Percentiles rank a stretch among this genome's conserved stretches.
These are phyloP conservation scores for Chalaropsis thielavioides DNA, from an alignment of 2,329 filamentous ascomycete genomes.

Conservation along the genomic window DNA sequence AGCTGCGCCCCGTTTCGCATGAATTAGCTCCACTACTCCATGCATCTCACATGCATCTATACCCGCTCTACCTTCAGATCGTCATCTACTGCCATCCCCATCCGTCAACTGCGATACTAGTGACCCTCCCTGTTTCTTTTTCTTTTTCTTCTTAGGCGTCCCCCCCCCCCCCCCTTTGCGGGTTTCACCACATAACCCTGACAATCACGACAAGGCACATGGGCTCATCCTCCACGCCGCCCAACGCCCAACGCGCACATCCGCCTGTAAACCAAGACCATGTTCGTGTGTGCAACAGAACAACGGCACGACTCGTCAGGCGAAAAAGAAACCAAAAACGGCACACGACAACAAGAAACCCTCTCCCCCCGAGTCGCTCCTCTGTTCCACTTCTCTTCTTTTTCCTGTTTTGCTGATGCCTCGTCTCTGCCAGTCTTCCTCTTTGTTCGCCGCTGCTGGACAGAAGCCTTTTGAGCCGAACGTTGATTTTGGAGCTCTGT, in stretches of 20 bases:
- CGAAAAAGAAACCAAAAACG: background rate
- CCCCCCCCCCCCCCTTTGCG: no score
- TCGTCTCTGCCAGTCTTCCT: slow-evolving; percentile 5
- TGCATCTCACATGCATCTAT: background rate
- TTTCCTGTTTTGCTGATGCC: background rate
- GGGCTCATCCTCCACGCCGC: no score
- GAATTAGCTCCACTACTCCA: background rate
- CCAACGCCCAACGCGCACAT: background rate
- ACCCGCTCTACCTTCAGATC: background rate
- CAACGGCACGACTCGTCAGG: background rate
- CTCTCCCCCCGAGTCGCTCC: background rate
- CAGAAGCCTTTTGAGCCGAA: background rate
- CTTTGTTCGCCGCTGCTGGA: background rate
- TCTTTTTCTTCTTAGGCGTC: background rate
- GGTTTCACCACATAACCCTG: background rate
- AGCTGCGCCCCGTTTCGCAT: background rate
- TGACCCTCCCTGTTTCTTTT: background rate
- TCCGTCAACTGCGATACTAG: background rate
- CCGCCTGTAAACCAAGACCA: background rate
- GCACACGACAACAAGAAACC: no score
- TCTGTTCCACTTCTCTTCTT: background rate
- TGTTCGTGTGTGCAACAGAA: background rate
- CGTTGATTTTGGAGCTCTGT: background rate
- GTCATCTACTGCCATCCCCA: background rate
- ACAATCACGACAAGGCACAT: background rate